Evolutionary conservation across 768 basidiomycete species (phyloP).

Genomic region (Amanita thiersii): DNA sequence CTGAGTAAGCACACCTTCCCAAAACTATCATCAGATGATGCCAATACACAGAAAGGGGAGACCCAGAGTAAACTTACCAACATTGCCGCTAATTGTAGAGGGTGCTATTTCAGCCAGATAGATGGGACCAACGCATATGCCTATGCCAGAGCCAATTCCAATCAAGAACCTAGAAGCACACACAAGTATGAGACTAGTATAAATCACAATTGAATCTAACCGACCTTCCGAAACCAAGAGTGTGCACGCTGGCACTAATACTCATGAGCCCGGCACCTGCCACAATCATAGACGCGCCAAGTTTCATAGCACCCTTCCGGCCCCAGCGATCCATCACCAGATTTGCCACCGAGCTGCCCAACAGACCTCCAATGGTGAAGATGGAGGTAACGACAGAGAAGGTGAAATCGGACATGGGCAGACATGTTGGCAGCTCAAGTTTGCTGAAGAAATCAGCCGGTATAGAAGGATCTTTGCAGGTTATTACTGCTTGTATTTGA

Average conservation of each 20-base stretch:
- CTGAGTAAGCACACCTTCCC: slow-evolving; percentile 70
- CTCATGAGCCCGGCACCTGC: slow-evolving; percentile 62
- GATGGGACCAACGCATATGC: slow-evolving; percentile 74
- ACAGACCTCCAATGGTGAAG: slow-evolving; percentile 82
- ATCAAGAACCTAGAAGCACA: slow-evolving; percentile 42
- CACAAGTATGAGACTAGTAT: neutral
- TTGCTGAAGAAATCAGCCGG: slow-evolving; percentile 15
- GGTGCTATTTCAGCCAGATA: slow-evolving; percentile 86
- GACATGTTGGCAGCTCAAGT: slow-evolving; percentile 58
- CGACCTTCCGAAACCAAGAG: slow-evolving; percentile 62
- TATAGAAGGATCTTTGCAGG: slow-evolving; percentile 40
- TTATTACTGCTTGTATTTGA: slow-evolving; percentile 74
- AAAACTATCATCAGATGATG: neutral
- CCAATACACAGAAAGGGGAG: neutral
- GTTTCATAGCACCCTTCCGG: slow-evolving; percentile 55
- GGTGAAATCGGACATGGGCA: slow-evolving; percentile 65
- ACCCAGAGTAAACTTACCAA: slow-evolving; percentile 38
- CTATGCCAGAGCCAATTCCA: slow-evolving; percentile 66
- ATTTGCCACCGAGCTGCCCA: slow-evolving; percentile 67
- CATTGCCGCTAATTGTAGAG: slow-evolving; percentile 58
- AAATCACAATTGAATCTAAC: slow-evolving; percentile 12
- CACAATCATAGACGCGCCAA: slow-evolving; percentile 47
- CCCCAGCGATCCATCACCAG: slow-evolving; percentile 64
- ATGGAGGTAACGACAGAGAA: slow-evolving; percentile 82
- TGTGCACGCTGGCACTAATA: slow-evolving; percentile 44